Percentiles rank a stretch among this genome's conserved stretches.
Evolutionary conservation across 2,329 filamentous ascomycete species (phyloP).

Genomic region (Ophiosphaerella korrae): DNA sequence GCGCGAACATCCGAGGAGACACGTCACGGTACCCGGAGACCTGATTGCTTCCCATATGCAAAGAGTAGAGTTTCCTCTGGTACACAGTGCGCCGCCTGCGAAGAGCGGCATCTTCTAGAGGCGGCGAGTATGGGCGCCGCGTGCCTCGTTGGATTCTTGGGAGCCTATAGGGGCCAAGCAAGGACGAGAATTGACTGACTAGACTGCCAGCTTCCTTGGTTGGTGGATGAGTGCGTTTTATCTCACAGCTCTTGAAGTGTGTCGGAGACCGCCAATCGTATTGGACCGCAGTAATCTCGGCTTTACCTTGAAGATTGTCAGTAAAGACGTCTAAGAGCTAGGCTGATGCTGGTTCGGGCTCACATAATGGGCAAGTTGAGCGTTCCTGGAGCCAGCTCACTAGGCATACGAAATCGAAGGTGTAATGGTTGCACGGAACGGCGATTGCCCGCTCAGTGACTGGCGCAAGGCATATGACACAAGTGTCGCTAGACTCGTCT

Average conservation of each 20-base stretch:
- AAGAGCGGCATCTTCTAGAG: conserved; percentile 53
- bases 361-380: conserved; percentile 80
- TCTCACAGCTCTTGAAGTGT: conserved; percentile 63
- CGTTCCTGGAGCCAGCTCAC: conserved; percentile 78
- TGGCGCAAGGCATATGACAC: conserved; percentile 84
- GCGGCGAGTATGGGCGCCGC: conserved; percentile 29
- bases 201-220: not conserved
- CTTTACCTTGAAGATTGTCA: conserved; percentile 51
- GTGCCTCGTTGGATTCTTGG: conserved; percentile 20
- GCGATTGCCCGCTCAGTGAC: conserved; percentile 75
- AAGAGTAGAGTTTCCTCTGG: conserved; percentile 70
- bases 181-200: conserved; percentile 5
- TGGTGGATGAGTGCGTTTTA: conserved; percentile 46
- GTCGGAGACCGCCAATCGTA: conserved; percentile 64
- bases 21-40: conserved; percentile 78
- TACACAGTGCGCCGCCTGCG: conserved; percentile 74
- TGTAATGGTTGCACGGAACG: conserved; percentile 76
- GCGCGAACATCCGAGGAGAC: conserved; percentile 68
- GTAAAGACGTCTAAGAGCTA: not conserved
- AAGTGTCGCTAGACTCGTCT: conserved; percentile 49
- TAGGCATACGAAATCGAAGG: conserved; percentile 86
- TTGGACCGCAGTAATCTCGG: conserved; percentile 63
- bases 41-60: conserved; percentile 81
- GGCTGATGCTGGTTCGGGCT: conserved; percentile 36
- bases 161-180: conserved; percentile 21